These are phyloP conservation scores for Sungouiozyma intestinalis DNA, from an alignment of 805 yeast genomes.

Conservation along the genomic window DNA sequence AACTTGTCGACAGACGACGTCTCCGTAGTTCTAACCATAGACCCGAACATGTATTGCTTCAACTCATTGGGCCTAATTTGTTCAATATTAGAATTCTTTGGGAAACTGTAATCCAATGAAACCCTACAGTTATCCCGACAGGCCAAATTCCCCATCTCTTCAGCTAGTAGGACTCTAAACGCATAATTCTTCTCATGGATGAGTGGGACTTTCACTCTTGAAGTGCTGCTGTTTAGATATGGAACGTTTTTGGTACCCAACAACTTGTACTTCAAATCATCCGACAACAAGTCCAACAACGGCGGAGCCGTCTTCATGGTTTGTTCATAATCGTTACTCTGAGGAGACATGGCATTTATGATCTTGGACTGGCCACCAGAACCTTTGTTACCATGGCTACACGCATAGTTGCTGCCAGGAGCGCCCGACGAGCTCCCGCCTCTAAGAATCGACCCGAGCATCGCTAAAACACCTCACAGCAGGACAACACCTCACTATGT, in stretches of 20 bases:
- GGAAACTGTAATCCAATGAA: slow-evolving; percentile 25
- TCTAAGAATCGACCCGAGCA: not conserved
- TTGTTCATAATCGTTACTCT: not conserved
- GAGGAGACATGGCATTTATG: not conserved
- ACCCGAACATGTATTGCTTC: slow-evolving; percentile 33
- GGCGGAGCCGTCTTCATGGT: slow-evolving; percentile 6
- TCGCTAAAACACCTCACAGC: too few relatives aligned
- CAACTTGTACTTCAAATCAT: slow-evolving; percentile 20
- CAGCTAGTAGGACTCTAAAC: slow-evolving; percentile 29
- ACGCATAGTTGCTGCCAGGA: not conserved
- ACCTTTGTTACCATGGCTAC: not conserved
- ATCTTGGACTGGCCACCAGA: not conserved
- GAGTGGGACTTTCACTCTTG: not conserved
- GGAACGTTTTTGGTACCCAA: slow-evolving; percentile 19
- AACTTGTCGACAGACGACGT: slow-evolving; percentile 21
- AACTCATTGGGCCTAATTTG: slow-evolving; percentile 26
- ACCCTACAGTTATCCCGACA: slow-evolving; percentile 28
- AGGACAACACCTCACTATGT: too few relatives aligned
- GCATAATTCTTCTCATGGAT: slow-evolving; percentile 7
- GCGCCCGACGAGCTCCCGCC: not conserved
- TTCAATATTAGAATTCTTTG: slow-evolving; percentile 14
- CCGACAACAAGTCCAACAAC: slow-evolving; percentile 20
- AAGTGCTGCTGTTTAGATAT: slow-evolving; percentile 2
- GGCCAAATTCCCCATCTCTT: slow-evolving; percentile 31
- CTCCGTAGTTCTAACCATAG: slow-evolving; percentile 27